Conservation (phyloP, 1,139 yeast genomes). For the Petasospora fabianii region DNA sequence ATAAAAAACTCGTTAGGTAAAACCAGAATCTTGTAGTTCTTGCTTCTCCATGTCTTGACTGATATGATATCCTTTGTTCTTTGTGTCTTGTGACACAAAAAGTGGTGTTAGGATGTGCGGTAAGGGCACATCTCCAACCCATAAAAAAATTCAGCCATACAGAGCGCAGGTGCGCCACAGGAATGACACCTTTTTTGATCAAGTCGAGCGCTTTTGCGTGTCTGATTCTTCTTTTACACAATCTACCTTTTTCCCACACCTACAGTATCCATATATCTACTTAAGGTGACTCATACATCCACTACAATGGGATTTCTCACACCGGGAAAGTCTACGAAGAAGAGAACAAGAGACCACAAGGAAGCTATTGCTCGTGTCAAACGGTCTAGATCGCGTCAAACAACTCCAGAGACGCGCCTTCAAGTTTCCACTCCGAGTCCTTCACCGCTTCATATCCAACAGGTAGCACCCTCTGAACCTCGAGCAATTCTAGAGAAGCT, state of each 20-base stretch:
- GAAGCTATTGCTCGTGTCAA: slow-evolving; percentile 2
- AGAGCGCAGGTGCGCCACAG: not conserved
- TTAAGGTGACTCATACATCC: not conserved
- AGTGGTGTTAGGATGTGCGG: slow-evolving; percentile 2
- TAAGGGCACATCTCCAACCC: slow-evolving; percentile 4
- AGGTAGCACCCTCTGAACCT: not conserved
- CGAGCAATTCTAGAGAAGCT: slow-evolving; percentile 18
- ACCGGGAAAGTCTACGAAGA: slow-evolving; percentile 10
- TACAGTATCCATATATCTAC: too few relatives aligned
- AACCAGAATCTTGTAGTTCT: not conserved
- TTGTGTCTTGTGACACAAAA: too few relatives aligned
- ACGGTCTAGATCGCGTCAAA: not conserved
- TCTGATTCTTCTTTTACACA: not conserved
- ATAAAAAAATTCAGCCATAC: slow-evolving; percentile 8
- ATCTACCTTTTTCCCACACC: too few relatives aligned
- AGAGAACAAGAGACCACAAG: slow-evolving; percentile 7
- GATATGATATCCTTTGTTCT: too few relatives aligned
- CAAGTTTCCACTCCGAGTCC: not conserved
- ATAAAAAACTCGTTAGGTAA: slow-evolving; percentile 2
- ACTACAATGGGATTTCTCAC: slow-evolving; percentile 9
- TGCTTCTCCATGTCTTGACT: too few relatives aligned
- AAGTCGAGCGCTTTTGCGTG: not conserved
- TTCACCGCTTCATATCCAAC: not conserved
- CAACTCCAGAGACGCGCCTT: not conserved
- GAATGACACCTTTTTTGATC: slow-evolving; percentile 7